Conservation (phyloP, 768 basidiomycete species). For the Tulasnella sp. region DNA sequence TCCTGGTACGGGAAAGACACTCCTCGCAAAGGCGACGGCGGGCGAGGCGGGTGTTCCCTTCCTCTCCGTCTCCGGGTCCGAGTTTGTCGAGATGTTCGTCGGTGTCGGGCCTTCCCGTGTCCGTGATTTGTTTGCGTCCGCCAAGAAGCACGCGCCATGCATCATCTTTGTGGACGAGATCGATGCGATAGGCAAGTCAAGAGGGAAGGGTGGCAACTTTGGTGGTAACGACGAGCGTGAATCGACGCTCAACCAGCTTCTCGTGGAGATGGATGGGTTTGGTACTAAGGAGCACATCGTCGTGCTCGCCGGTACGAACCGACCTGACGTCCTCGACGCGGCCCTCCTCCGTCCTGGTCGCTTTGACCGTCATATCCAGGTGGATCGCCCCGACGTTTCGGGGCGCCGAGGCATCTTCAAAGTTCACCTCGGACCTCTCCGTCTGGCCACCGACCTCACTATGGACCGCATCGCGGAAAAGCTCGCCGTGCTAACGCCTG, state of each 20-base stretch:
- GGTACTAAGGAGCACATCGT: constrained; percentile 95
- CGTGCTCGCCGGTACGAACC: constrained; percentile 90
- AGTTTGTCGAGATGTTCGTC: constrained; percentile 99
- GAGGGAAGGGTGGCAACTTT: constrained; percentile 62
- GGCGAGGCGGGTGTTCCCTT: constrained; percentile 97
- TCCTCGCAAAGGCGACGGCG: constrained; percentile 95
- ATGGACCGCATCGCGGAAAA: constrained; percentile 61
- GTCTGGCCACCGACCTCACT: constrained; percentile 35
- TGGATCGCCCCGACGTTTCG: constrained; percentile 88
- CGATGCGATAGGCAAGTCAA: constrained; percentile 93
- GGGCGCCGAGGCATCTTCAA: constrained; percentile 89
- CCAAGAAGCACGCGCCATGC: constrained; percentile 94
- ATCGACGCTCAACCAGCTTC: constrained; percentile 89
- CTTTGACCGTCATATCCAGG: constrained; percentile 91
- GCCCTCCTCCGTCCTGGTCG: constrained; percentile 96
- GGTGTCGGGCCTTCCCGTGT: constrained; percentile 97
- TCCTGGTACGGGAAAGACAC: constrained; percentile 96
- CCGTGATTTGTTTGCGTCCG: constrained; percentile 91
- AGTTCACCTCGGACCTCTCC: constrained; percentile 80
- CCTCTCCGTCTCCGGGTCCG: constrained; percentile 95
- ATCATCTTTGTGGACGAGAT: constrained; percentile 99
- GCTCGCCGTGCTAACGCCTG: constrained; percentile 90
- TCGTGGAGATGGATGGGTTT: constrained; percentile 99
- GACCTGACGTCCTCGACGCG: constrained; percentile 90
- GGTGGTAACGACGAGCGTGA: constrained; percentile 98